Conservation (phyloP, 768 basidiomycete genomes). For the Kwoniella sp. region DNA sequence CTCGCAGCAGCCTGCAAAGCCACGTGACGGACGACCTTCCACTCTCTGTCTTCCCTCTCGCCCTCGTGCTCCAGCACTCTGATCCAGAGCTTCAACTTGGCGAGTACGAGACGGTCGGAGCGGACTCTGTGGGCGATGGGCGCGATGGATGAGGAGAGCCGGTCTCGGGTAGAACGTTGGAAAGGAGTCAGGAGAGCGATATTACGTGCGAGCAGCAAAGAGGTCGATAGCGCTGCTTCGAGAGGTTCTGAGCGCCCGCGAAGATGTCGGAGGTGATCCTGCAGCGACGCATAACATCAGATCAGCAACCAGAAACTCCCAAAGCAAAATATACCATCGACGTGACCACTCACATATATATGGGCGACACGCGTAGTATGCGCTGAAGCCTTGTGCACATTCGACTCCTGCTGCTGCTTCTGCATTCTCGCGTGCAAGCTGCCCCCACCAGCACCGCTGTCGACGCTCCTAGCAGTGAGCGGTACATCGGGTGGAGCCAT, state of each 20-base stretch:
- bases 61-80: constrained; percentile 75
- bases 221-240: constrained; percentile 67
- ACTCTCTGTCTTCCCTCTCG: constrained; percentile 67
- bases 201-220: constrained; percentile 76
- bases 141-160: constrained; percentile 67
- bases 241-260: constrained; percentile 64
- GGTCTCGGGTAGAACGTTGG: constrained; percentile 77
- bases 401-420: neutral
- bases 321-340: neutral
- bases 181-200: constrained; percentile 85
- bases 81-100: constrained; percentile 73
- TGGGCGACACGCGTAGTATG: constrained; percentile 34
- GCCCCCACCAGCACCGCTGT: neutral
- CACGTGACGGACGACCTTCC: constrained; percentile 68
- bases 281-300: constrained; percentile 56
- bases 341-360: constrained; percentile 41
- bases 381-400: constrained; percentile 1
- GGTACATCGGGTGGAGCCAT: neutral
- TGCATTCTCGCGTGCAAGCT: neutral
- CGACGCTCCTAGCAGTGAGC: neutral
- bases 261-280: constrained; percentile 68
- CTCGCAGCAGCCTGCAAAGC: constrained; percentile 74
- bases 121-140: constrained; percentile 68
- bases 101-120: constrained; percentile 70
- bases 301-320: neutral